Conservation (phyloP, 192 early-diverging fungal species). For the Coemansia sp. region DNA sequence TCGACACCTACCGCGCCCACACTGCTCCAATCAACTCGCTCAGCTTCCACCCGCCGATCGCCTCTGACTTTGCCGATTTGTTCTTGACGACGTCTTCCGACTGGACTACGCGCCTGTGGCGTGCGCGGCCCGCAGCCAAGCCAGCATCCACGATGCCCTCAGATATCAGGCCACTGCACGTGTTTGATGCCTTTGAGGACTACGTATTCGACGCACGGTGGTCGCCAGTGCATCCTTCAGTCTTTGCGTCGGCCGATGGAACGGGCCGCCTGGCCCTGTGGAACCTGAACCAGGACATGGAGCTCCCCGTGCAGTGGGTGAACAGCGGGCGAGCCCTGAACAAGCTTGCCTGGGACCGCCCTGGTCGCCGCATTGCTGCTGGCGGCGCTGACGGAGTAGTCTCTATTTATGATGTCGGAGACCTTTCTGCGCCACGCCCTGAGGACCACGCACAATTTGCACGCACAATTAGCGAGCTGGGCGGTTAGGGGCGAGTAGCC, state of each 20-base stretch:
- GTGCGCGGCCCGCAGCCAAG: slow-evolving; percentile 62
- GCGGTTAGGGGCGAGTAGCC: background rate
- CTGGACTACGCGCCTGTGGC: slow-evolving; percentile 98
- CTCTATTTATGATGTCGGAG: slow-evolving; percentile 92
- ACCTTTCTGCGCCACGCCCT: slow-evolving; percentile 60
- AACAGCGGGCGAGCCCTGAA: slow-evolving; percentile 76
- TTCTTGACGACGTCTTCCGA: slow-evolving; percentile 92
- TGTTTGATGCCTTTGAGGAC: slow-evolving; percentile 92
- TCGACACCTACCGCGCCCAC: slow-evolving; percentile 88
- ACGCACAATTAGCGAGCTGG: slow-evolving; percentile 24
- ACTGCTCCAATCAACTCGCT: slow-evolving; percentile 85
- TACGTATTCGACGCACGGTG: slow-evolving; percentile 98
- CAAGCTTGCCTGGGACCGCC: slow-evolving; percentile 92
- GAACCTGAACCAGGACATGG: slow-evolving; percentile 89
- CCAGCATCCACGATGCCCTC: slow-evolving; percentile 39
- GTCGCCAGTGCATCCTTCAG: slow-evolving; percentile 93
- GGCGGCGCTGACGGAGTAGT: slow-evolving; percentile 84
- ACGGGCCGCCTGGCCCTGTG: slow-evolving; percentile 88
- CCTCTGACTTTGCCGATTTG: slow-evolving; percentile 84
- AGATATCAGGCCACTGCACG: slow-evolving; percentile 68
- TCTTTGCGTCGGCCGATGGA: slow-evolving; percentile 93
- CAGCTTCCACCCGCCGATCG: slow-evolving; percentile 83
- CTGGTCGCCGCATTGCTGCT: slow-evolving; percentile 76
- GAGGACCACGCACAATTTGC: slow-evolving; percentile 53
- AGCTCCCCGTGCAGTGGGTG: slow-evolving; percentile 60